A percentile compares a stretch with the other conserved stretches of the same genome.
phyloP scores from a whole-genome alignment of 805 yeast genomes.

The Candida awuae region DNA sequence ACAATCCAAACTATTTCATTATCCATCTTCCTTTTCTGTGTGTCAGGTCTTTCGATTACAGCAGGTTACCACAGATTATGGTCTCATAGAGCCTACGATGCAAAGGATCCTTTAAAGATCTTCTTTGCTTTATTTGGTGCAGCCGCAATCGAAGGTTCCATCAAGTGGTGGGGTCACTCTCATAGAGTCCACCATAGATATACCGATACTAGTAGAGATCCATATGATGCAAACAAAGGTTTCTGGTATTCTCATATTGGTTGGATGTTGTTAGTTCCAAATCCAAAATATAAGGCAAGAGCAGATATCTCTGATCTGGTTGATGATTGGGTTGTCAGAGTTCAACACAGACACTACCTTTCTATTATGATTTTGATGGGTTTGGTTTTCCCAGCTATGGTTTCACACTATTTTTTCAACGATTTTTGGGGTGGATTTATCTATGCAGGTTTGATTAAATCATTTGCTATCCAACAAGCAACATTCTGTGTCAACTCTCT shows the following conservation, averaged over 20 bases:
- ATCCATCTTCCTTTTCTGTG: slow-evolving; percentile 43
- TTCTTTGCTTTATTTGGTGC: slow-evolving; percentile 75
- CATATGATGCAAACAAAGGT: slow-evolving; percentile 78
- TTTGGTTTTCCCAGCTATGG: slow-evolving; percentile 51
- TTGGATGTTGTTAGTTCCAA: slow-evolving; percentile 76
- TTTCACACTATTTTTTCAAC: slow-evolving; percentile 47
- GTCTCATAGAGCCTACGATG: slow-evolving; percentile 69
- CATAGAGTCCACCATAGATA: slow-evolving; percentile 84
- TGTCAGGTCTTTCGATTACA: slow-evolving; percentile 70
- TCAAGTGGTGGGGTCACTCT: slow-evolving; percentile 84
- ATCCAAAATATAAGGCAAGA: slow-evolving; percentile 74
- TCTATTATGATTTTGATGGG: slow-evolving; percentile 53
- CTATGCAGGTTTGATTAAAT: slow-evolving; percentile 67
- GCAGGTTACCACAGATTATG: slow-evolving; percentile 80
- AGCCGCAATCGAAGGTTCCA: slow-evolving; percentile 75
- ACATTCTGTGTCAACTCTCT: slow-evolving; percentile 81
- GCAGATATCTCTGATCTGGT: slow-evolving; percentile 75
- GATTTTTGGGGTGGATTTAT: slow-evolving; percentile 68
- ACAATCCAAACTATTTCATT: slow-evolving; percentile 38
- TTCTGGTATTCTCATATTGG: slow-evolving; percentile 82
- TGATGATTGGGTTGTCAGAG: slow-evolving; percentile 69
- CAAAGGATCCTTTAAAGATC: slow-evolving; percentile 49
- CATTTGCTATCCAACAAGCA: slow-evolving; percentile 70
- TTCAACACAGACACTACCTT: slow-evolving; percentile 75
- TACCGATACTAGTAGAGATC: slow-evolving; percentile 77